Evolutionary conservation across 164 flowering plant species (phyloP).

Genomic region (Litsea cubeba): DNA sequence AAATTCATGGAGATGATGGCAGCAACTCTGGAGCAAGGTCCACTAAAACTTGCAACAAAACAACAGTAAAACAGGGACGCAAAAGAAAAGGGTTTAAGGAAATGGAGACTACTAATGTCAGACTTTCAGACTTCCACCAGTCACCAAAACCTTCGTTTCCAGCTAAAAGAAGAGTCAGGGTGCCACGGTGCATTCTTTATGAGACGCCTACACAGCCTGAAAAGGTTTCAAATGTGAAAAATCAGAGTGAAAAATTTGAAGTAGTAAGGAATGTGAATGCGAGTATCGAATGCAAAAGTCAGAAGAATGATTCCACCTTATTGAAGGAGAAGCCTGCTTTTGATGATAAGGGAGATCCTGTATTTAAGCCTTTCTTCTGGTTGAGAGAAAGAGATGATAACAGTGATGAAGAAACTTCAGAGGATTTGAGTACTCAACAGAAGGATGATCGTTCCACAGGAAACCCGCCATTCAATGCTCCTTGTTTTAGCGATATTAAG

Average conservation of each 20-base stretch:
- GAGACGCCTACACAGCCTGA: constrained; percentile 35
- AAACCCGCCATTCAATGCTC: constrained; percentile 33
- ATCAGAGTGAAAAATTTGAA: background rate
- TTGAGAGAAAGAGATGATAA: constrained; percentile 54
- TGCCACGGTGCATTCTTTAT: constrained; percentile 45
- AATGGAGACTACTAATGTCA: constrained; percentile 8
- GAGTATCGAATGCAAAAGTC: constrained; percentile 4
- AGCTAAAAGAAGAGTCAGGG: constrained; percentile 85
- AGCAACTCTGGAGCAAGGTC: constrained; percentile 11
- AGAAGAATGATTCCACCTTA: constrained; percentile 10
- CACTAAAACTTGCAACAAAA: constrained; percentile 3
- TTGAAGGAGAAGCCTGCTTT: constrained; percentile 21
- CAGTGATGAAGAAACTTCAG: constrained; percentile 20
- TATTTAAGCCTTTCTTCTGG: constrained; percentile 86
- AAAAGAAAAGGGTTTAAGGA: constrained; percentile 17
- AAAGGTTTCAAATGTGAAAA: constrained; percentile 9
- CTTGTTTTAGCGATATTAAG: constrained; percentile 81
- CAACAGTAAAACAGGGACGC: constrained; percentile 7
- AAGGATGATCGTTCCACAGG: constrained; percentile 26
- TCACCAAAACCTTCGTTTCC: constrained; percentile 61
- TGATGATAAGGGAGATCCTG: constrained; percentile 31
- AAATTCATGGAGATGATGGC: constrained; percentile 26
- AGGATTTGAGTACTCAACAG: constrained; percentile 39
- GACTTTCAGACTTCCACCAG: constrained; percentile 21
- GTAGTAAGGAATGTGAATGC: constrained; percentile 9